Conservation (phyloP, 331 rosid species). For the Spiraea crenata region DNA sequence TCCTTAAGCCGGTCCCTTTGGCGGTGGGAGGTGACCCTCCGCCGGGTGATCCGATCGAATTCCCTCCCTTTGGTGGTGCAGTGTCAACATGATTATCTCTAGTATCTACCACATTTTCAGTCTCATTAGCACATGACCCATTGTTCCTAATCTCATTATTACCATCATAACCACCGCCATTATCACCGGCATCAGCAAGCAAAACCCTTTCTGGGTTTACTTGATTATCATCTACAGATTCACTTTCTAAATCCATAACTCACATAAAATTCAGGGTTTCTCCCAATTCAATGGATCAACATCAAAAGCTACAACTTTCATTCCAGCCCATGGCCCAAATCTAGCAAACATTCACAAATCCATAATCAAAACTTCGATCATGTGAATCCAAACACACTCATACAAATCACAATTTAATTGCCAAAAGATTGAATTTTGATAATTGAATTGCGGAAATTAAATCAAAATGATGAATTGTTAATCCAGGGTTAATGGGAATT, state of each 20-base stretch:
- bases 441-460: neutral
- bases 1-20: slow-evolving; percentile 71
- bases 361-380: slow-evolving; percentile 7
- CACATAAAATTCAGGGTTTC: slow-evolving; percentile 20
- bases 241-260: slow-evolving; percentile 73
- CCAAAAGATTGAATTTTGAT: neutral
- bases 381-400: neutral
- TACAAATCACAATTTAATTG: neutral
- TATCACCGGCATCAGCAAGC: slow-evolving; percentile 26
- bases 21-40: slow-evolving; percentile 17
- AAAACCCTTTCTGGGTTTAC: slow-evolving; percentile 25
- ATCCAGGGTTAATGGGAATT: neutral
- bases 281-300: slow-evolving; percentile 31
- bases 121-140: slow-evolving; percentile 39
- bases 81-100: slow-evolving; percentile 28
- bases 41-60: slow-evolving; percentile 33
- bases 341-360: slow-evolving; percentile 16
- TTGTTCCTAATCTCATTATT: slow-evolving; percentile 35
- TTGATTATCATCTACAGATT: slow-evolving; percentile 67
- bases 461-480: neutral
- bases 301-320: slow-evolving; percentile 29
- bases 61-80: slow-evolving; percentile 18
- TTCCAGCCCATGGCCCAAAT: slow-evolving; percentile 30
- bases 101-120: slow-evolving; percentile 28
- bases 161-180: slow-evolving; percentile 44